Evolutionary conservation across 2,329 filamentous ascomycete species (phyloP).

Genomic region (Fusarium sp.): DNA sequence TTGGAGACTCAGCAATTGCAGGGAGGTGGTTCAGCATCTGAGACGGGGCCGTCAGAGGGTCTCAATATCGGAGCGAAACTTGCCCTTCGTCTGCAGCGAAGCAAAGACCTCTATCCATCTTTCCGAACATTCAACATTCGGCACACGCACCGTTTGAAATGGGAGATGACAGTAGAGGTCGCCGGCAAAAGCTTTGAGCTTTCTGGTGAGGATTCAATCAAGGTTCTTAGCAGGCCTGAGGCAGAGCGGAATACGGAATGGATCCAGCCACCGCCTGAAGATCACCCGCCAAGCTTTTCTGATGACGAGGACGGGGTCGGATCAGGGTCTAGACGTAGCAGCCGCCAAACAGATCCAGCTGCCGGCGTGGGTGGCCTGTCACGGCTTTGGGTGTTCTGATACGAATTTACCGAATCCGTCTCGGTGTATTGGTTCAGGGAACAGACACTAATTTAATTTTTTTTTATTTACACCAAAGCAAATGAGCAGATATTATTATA

Average conservation of each 20-base stretch:
- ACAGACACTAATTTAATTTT: no score
- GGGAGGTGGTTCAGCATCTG: not conserved
- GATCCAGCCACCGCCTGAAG: not conserved
- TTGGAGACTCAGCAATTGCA: accelerated
- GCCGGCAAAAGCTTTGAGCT: not conserved
- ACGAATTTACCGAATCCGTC: not conserved
- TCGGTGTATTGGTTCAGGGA: not conserved
- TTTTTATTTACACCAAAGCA: not conserved
- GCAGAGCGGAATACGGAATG: not conserved
- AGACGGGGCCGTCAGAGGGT: accelerated
- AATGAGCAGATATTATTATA: not conserved
- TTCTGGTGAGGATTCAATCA: not conserved
- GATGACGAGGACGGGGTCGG: not conserved
- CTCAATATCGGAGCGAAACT: not conserved
- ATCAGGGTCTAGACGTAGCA: not conserved
- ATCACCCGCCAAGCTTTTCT: not conserved
- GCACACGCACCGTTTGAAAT: not conserved
- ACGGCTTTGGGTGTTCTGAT: conserved; percentile 2
- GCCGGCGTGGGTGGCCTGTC: not conserved
- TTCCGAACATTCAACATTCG: not conserved
- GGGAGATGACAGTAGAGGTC: not conserved
- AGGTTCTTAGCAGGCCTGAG: not conserved
- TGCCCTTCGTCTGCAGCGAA: not conserved
- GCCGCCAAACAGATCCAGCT: not conserved
- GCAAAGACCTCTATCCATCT: not conserved